Evolutionary conservation across 257 asterid genomes (phyloP).

Genomic region (Orobanche coerulescens): DNA sequence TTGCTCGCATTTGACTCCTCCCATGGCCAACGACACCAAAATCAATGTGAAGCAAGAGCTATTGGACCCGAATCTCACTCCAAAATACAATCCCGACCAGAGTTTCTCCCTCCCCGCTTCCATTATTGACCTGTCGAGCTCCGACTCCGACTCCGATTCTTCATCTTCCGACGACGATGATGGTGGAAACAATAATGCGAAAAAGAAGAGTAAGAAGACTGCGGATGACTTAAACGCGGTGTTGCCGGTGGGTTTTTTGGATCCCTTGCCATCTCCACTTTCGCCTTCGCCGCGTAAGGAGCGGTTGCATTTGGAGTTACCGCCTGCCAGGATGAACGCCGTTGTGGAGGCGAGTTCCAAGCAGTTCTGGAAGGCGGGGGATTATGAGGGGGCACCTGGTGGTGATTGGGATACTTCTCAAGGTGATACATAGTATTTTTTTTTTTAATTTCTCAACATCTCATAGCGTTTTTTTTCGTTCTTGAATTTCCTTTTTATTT

Average conservation of each 20-base stretch:
- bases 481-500: not conserved
- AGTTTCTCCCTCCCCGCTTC: not conserved
- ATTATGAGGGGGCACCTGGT: constrained; percentile 47
- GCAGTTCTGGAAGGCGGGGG: constrained; percentile 99
- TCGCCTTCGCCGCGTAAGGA: constrained; percentile 21
- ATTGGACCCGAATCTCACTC: constrained; percentile 4
- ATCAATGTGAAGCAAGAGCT: constrained; percentile 30
- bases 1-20: not conserved
- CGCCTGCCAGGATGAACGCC: constrained; percentile 17
- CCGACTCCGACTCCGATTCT: constrained; percentile 30
- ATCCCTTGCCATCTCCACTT: constrained; percentile 47
- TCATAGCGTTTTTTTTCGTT: constrained; percentile 12
- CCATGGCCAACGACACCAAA: constrained; percentile 28
- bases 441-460: not conserved
- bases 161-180: constrained; percentile 21
- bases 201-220: constrained; percentile 42
- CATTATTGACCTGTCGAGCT: constrained; percentile 31
- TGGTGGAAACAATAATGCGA: not conserved
- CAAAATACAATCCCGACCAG: not conserved
- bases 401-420: constrained; percentile 34
- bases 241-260: constrained; percentile 76
- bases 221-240: constrained; percentile 25
- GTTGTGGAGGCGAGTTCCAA: constrained; percentile 23
- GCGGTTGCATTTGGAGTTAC: constrained; percentile 25
- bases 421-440: constrained; percentile 28